These are phyloP conservation scores for Xerocomus spinulosus DNA, from an alignment of 768 basidiomycete species.

Conservation along the genomic window DNA sequence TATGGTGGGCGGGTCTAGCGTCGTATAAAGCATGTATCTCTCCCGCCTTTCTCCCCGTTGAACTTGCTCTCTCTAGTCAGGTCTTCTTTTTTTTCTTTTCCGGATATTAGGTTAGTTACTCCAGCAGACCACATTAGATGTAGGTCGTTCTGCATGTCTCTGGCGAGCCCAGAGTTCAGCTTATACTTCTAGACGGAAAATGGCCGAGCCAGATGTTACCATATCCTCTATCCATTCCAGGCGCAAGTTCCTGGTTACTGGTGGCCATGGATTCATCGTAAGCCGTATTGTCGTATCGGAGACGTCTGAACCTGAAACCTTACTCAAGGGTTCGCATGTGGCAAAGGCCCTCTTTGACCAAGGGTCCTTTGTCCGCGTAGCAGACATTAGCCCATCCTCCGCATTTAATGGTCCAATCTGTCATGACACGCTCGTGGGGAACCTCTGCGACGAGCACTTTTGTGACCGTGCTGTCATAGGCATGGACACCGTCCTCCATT, in stretches of 20 bases:
- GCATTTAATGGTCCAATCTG: constrained; percentile 21
- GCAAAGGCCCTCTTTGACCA: constrained; percentile 34
- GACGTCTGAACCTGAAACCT: neutral
- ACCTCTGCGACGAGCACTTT: constrained; percentile 42
- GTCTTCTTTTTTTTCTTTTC: neutral
- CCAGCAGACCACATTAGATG: neutral
- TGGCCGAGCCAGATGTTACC: constrained; percentile 1
- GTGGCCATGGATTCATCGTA: constrained; percentile 55
- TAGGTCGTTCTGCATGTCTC: neutral
- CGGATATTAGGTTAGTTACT: neutral
- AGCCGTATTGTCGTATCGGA: constrained; percentile 9
- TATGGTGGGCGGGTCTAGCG: neutral
- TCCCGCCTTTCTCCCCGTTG: neutral
- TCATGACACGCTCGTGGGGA: constrained; percentile 39
- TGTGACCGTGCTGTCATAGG: constrained; percentile 37
- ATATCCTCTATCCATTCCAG: neutral
- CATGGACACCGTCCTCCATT: constrained; percentile 46
- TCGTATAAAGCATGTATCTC: constrained; percentile 4
- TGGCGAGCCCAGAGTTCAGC: too few relatives aligned
- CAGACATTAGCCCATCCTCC: constrained; percentile 34
- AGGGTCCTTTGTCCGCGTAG: constrained; percentile 39
- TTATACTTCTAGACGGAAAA: neutral
- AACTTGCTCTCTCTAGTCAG: neutral
- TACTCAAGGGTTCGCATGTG: constrained; percentile 47
- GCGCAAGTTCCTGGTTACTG: constrained; percentile 38